Percentiles rank a stretch among this genome's conserved stretches.
These are phyloP conservation scores for Jasminum sambac DNA, from an alignment of 257 asterid genomes.

Conservation along the genomic window DNA sequence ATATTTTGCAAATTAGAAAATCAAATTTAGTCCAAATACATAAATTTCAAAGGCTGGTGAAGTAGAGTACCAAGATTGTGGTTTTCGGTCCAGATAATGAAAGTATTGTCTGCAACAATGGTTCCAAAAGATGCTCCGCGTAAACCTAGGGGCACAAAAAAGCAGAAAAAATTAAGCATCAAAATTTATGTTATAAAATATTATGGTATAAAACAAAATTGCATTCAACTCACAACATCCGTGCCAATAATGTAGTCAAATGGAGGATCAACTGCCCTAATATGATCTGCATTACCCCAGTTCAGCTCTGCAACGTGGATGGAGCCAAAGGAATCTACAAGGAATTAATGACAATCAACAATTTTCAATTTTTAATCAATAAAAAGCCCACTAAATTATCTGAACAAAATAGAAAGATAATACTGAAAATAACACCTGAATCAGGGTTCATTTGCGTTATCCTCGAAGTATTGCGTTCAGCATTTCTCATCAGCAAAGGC, in stretches of 20 bases:
- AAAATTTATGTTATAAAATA: not conserved
- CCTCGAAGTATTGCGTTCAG: slow-evolving; percentile 81
- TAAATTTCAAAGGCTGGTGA: slow-evolving; percentile 3
- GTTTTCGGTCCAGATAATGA: slow-evolving; percentile 86
- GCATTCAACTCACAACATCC: slow-evolving; percentile 70
- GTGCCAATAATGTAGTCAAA: slow-evolving; percentile 95
- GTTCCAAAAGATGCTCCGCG: slow-evolving; percentile 93
- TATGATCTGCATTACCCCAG: slow-evolving; percentile 88
- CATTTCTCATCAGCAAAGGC: slow-evolving; percentile 87
- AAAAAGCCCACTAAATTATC: not conserved
- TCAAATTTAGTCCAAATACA: slow-evolving; percentile 15
- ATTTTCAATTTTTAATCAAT: not conserved
- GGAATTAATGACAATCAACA: slow-evolving; percentile 13
- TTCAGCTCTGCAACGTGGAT: slow-evolving; percentile 75
- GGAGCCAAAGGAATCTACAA: slow-evolving; percentile 83
- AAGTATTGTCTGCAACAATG: slow-evolving; percentile 82
- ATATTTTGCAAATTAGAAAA: slow-evolving; percentile 17
- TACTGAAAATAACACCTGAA: slow-evolving; percentile 41
- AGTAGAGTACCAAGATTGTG: slow-evolving; percentile 63
- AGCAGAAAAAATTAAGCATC: slow-evolving; percentile 5
- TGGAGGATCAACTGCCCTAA: slow-evolving; percentile 83
- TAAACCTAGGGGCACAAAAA: slow-evolving; percentile 62
- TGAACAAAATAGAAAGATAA: not conserved
- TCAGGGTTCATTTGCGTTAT: slow-evolving; percentile 60
- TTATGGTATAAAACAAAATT: not conserved